Percentiles rank a stretch among this genome's conserved stretches.
Conservation (phyloP, 306 rosid species). For the Quercus alba region DNA sequence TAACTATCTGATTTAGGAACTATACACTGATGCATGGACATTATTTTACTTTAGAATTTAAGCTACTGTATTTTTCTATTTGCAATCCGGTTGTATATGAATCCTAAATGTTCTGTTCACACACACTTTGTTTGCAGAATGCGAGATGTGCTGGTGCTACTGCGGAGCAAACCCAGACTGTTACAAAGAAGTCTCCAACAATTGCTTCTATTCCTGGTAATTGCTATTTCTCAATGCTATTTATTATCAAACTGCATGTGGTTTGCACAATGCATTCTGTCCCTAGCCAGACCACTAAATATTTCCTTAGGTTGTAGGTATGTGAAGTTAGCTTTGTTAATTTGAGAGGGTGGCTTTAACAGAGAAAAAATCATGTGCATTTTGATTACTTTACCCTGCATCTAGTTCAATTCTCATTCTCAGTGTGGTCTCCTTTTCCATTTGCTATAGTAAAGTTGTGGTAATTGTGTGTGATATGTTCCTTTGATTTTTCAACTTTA, state of each 20-base stretch:
- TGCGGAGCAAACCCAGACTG: conserved; percentile 61
- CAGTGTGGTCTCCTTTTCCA: background rate
- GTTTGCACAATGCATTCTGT: background rate
- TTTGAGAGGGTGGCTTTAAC: background rate
- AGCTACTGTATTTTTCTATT: background rate
- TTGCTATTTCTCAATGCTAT: background rate
- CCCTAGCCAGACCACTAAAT: background rate
- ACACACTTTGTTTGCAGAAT: conserved; percentile 43
- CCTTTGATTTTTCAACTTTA: background rate
- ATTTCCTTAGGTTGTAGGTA: background rate
- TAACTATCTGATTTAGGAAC: background rate
- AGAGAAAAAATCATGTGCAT: background rate
- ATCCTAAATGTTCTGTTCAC: conserved; percentile 17
- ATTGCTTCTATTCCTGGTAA: conserved; percentile 68
- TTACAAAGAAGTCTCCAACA: conserved; percentile 49
- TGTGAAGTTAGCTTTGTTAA: background rate
- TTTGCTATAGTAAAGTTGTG: too few relatives aligned
- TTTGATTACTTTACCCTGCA: background rate
- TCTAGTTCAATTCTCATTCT: background rate
- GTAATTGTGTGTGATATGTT: background rate
- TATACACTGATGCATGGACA: background rate
- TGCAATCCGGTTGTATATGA: background rate
- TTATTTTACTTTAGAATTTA: background rate
- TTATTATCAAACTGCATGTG: background rate
- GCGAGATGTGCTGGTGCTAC: conserved; percentile 41